These are phyloP conservation scores for Colletotrichum gloeosporioides DNA, from an alignment of 2,329 filamentous ascomycete genomes.

Conservation along the genomic window DNA sequence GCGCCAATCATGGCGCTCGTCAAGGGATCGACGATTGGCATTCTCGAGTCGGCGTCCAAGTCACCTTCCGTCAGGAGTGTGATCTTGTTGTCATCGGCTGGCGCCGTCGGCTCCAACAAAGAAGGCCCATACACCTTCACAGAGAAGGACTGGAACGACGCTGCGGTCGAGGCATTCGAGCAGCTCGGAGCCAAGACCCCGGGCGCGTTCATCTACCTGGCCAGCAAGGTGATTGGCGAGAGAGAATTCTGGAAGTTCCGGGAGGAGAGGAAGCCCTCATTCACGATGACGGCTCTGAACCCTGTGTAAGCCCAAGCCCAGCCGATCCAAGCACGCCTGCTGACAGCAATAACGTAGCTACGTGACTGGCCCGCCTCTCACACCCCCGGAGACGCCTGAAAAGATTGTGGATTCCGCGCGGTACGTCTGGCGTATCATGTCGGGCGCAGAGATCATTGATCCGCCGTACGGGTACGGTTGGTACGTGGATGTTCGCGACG, in stretches of 20 bases:
- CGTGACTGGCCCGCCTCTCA: background rate
- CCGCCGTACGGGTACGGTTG: background rate
- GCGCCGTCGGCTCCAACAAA: background rate
- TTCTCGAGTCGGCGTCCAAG: background rate
- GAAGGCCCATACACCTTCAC: slow-evolving; percentile 18
- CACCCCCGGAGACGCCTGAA: background rate
- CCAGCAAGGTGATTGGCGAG: slow-evolving; percentile 36
- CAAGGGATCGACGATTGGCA: background rate
- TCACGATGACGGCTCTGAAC: slow-evolving; percentile 43
- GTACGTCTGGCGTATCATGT: background rate
- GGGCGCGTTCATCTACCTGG: slow-evolving; percentile 27
- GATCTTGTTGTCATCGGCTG: slow-evolving; percentile 2
- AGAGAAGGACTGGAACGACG: slow-evolving; percentile 30
- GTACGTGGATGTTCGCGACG: slow-evolving; percentile 49
- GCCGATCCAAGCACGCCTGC: slow-evolving; percentile 36
- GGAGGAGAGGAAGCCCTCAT: slow-evolving; percentile 35
- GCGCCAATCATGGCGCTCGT: background rate
- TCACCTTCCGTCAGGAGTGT: background rate
- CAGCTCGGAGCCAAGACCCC: slow-evolving; percentile 24
- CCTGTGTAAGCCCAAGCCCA: slow-evolving; percentile 33
- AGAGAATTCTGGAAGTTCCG: slow-evolving; percentile 37
- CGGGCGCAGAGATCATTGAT: background rate
- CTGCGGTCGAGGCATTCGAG: slow-evolving; percentile 11
- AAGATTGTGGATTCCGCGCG: background rate
- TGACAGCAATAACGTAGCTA: slow-evolving; percentile 10